Conservation (phyloP, 176 grass and related monocot genomes). For the Tillandsia leiboldiana region DNA sequence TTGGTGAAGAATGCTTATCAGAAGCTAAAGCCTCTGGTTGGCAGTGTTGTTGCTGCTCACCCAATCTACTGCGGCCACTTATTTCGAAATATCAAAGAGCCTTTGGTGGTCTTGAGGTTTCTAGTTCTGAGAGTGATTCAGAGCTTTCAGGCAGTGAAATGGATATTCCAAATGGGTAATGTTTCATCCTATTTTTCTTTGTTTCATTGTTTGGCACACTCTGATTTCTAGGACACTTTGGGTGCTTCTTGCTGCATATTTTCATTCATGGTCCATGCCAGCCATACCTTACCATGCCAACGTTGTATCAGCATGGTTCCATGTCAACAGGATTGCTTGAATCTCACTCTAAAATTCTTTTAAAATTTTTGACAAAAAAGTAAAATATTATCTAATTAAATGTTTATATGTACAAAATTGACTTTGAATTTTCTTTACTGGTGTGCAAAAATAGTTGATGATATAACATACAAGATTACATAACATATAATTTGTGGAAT, state of each 20-base stretch:
- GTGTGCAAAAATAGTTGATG: background rate
- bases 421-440: background rate
- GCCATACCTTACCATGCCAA: too few relatives aligned
- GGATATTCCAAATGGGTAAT: slow-evolving; percentile 43
- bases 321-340: too few relatives aligned
- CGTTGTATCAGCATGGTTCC: too few relatives aligned
- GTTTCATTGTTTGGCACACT: slow-evolving; percentile 4
- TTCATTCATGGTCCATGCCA: too few relatives aligned
- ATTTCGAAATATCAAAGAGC: slow-evolving; percentile 74
- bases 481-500: too few relatives aligned
- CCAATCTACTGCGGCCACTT: slow-evolving; percentile 48
- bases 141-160: slow-evolving; percentile 43
- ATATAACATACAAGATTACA: background rate
- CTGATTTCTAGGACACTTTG: background rate
- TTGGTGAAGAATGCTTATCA: slow-evolving; percentile 58
- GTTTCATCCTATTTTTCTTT: background rate
- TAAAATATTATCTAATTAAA: background rate
- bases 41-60: slow-evolving; percentile 80
- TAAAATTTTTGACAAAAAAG: too few relatives aligned
- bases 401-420: background rate
- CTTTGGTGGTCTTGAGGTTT: slow-evolving; percentile 40
- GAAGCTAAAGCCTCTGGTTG: slow-evolving; percentile 58
- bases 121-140: slow-evolving; percentile 47
- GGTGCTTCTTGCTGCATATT: background rate
- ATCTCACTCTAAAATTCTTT: too few relatives aligned